These are phyloP conservation scores for Paraconiothyrium brasiliense DNA, from an alignment of 2,329 filamentous ascomycete species.

Conservation along the genomic window DNA sequence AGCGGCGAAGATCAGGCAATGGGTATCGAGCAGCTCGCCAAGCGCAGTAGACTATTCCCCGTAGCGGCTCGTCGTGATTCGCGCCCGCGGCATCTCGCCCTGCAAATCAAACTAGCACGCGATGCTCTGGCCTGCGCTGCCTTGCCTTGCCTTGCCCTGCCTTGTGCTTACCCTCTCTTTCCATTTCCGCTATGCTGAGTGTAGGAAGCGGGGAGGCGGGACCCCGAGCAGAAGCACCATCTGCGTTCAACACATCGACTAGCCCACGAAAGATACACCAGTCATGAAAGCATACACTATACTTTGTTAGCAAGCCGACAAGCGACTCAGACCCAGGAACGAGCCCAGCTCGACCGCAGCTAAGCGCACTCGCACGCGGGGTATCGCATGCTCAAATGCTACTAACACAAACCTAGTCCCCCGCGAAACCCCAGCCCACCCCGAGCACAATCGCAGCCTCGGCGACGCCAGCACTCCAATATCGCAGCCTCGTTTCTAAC, in stretches of 20 bases:
- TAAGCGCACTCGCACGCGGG: background rate
- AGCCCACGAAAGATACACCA: background rate
- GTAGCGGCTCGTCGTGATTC: background rate
- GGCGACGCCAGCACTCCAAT: conserved; percentile 1
- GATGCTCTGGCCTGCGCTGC: background rate
- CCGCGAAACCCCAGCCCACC: background rate
- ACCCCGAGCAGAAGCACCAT: background rate
- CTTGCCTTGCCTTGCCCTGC: background rate
- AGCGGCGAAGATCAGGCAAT: background rate
- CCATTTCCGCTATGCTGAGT: background rate
- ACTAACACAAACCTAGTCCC: background rate
- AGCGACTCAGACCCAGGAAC: background rate
- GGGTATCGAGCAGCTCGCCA: background rate
- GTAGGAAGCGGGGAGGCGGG: conserved; percentile 5
- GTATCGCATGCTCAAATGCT: no score
- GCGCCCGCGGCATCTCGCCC: background rate
- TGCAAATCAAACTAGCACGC: background rate
- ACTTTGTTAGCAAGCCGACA: background rate
- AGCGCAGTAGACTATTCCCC: background rate
- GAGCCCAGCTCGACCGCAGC: background rate
- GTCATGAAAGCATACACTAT: no score
- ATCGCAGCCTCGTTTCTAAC: conserved; percentile 4
- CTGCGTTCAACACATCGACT: no score
- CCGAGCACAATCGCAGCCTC: background rate
- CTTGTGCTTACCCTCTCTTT: background rate